A percentile compares a stretch with the other conserved stretches of the same genome.
Evolutionary conservation across 2,329 filamentous ascomycete genomes (phyloP).

Genomic region (Pseudocercospora crystallina): DNA sequence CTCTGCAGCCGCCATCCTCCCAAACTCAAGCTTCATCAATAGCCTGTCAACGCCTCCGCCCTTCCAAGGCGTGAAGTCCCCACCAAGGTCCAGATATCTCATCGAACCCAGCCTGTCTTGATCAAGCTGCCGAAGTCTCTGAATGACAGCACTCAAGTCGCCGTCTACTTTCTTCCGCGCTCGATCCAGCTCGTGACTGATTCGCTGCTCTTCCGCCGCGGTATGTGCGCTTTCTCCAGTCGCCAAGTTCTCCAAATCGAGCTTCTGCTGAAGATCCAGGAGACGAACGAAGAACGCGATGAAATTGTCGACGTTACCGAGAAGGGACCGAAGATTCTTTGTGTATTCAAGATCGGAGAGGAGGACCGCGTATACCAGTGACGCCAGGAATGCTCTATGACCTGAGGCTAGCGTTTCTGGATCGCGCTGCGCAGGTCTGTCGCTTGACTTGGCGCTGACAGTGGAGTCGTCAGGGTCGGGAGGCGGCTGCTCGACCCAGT

Average conservation of each 20-base stretch:
- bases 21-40: constrained; percentile 84
- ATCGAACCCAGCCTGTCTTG: constrained; percentile 42
- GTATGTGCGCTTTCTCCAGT: constrained; percentile 64
- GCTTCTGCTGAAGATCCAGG: constrained; percentile 71
- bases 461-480: constrained; percentile 2
- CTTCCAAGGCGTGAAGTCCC: constrained; percentile 65
- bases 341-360: constrained; percentile 66
- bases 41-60: constrained; percentile 75
- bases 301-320: constrained; percentile 77
- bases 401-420: constrained; percentile 80
- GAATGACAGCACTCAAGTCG: constrained; percentile 63
- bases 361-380: constrained; percentile 65
- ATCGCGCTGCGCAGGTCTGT: constrained; percentile 58
- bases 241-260: constrained; percentile 79
- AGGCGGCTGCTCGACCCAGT: constrained; percentile 54
- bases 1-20: constrained; percentile 22
- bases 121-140: constrained; percentile 62
- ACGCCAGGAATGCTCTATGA: constrained; percentile 72
- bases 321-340: constrained; percentile 62
- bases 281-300: constrained; percentile 74
- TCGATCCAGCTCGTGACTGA: constrained; percentile 62
- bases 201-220: constrained; percentile 68
- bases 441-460: not conserved
- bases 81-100: constrained; percentile 30
- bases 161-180: constrained; percentile 65